Percentiles rank a stretch among this genome's conserved stretches.
Conservation (phyloP, 345 rosid species). For the Barbarea vulgaris region DNA sequence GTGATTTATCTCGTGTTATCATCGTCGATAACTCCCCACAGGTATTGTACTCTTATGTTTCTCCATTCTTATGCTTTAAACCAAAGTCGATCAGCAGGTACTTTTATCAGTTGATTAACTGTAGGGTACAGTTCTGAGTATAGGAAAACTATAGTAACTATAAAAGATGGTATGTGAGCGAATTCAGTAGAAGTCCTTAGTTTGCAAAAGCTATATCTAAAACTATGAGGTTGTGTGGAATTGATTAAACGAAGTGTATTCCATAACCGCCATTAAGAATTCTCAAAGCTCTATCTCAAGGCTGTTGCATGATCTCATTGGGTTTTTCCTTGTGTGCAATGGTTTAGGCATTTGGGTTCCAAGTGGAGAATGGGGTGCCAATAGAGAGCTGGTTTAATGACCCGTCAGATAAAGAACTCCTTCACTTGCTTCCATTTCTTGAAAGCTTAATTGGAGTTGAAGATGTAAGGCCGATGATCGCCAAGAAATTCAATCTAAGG, state of each 20-base stretch:
- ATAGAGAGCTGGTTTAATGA: constrained; percentile 99
- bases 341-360: constrained; percentile 91
- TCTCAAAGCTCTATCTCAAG: neutral
- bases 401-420: constrained; percentile 78
- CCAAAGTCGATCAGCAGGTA: neutral
- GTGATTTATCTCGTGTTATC: constrained; percentile 82
- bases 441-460: constrained; percentile 89
- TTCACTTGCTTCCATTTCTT: constrained; percentile 74
- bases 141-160: neutral
- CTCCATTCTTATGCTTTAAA: neutral
- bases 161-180: neutral
- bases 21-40: constrained; percentile 98
- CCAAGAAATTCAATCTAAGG: constrained; percentile 76
- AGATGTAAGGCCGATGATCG: constrained; percentile 88
- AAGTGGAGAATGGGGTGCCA: constrained; percentile 97
- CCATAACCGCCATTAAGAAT: neutral
- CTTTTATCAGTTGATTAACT: neutral
- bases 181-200: neutral
- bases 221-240: neutral
- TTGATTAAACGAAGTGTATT: neutral
- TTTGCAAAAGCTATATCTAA: constrained; percentile 1
- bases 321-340: neutral
- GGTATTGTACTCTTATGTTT: constrained; percentile 48
- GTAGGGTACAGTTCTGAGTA: neutral
- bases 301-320: constrained; percentile 14